Percentiles rank a stretch among this genome's conserved stretches.
Evolutionary conservation across 2,329 filamentous ascomycete genomes (phyloP).

Genomic region (Sclerotinia spermophila): DNA sequence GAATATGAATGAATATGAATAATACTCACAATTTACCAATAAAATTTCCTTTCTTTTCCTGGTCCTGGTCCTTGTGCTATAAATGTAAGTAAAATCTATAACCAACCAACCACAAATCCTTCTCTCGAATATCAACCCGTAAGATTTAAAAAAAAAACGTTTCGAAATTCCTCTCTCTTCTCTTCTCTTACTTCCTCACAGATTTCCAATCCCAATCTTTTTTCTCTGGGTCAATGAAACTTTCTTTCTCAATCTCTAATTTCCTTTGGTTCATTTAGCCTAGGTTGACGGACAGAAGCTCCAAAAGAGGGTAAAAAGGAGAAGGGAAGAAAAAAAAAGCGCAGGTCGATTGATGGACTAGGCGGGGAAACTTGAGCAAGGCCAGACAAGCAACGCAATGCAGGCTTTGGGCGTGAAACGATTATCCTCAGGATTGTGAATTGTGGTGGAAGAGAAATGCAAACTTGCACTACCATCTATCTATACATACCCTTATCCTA

Average conservation of each 20-base stretch:
- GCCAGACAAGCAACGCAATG: background rate
- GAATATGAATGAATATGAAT: background rate
- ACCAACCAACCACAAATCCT: background rate
- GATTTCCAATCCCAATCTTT: background rate
- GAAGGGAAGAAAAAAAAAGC: constrained; percentile 22
- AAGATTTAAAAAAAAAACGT: background rate
- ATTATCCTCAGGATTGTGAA: background rate
- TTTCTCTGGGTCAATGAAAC: background rate
- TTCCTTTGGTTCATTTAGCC: constrained; percentile 34
- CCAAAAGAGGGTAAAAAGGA: background rate
- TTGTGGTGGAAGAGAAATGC: background rate
- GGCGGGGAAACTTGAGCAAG: background rate
- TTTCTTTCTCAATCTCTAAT: constrained; percentile 21
- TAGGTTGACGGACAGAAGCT: constrained; percentile 26
- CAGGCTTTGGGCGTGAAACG: background rate
- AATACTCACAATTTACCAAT: background rate
- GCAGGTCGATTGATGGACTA: constrained; percentile 5
- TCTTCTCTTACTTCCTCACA: background rate
- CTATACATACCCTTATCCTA: too few relatives aligned
- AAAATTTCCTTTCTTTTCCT: background rate
- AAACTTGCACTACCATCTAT: background rate
- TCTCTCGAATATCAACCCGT: background rate
- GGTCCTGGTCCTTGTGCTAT: too few relatives aligned
- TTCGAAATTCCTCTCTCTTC: background rate
- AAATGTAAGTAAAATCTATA: too few relatives aligned